These are phyloP conservation scores for Paramarasmius palmivorus DNA, from an alignment of 1,284 basidiomycete species.

Conservation along the genomic window DNA sequence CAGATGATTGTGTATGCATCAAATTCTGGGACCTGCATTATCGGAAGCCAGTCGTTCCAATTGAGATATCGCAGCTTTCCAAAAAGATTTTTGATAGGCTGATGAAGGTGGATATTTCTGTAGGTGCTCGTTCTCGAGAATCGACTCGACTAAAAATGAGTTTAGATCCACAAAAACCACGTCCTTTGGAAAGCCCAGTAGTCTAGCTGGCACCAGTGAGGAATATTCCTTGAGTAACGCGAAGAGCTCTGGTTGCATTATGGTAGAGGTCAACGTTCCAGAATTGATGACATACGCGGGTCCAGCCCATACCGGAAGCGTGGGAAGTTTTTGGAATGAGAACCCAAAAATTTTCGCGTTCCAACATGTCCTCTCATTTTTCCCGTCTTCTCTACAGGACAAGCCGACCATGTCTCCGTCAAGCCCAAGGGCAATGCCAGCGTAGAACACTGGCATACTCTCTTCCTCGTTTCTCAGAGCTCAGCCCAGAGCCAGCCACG, in stretches of 20 bases:
- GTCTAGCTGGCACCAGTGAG: constrained; percentile 47
- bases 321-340: neutral
- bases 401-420: constrained; percentile 23
- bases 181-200: constrained; percentile 37
- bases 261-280: neutral
- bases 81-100: constrained; percentile 63
- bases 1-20: constrained; percentile 9
- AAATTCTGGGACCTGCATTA: constrained; percentile 30
- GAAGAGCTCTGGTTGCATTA: constrained; percentile 33
- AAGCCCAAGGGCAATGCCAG: constrained; percentile 22
- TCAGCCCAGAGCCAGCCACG: constrained; percentile 25
- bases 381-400: constrained; percentile 25
- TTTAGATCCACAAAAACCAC: constrained; percentile 41
- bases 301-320: neutral
- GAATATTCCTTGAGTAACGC: constrained; percentile 52
- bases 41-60: constrained; percentile 46
- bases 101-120: constrained; percentile 56
- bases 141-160: constrained; percentile 48
- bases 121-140: constrained; percentile 56
- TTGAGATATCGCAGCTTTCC: constrained; percentile 65
- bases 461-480: constrained; percentile 19
- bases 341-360: constrained; percentile 22
- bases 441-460: constrained; percentile 30
- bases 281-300: neutral
- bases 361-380: constrained; percentile 31